phyloP scores from a whole-genome alignment of 1,139 yeast species.

The Yamadazyma atlantica region DNA sequence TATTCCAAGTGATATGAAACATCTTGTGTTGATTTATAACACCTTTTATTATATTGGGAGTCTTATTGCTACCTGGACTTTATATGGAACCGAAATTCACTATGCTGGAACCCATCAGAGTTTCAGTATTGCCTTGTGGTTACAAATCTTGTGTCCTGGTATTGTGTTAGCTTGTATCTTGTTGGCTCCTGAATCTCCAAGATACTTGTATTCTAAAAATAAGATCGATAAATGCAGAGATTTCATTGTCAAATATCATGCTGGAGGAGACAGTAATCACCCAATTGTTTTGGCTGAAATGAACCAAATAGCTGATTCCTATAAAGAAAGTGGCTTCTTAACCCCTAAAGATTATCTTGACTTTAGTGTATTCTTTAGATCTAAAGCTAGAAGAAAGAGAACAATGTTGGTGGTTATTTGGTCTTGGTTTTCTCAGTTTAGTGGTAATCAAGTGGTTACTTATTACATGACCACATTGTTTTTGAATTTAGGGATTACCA shows the following conservation, averaged over 20 bases:
- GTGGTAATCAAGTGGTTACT: constrained; percentile 20
- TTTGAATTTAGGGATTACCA: constrained; percentile 18
- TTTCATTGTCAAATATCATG: constrained; percentile 19
- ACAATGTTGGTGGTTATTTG: constrained; percentile 2
- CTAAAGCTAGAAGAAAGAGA: constrained; percentile 4
- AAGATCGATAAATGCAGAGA: constrained; percentile 33
- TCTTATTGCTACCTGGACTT: constrained; percentile 6
- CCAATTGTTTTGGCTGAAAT: constrained; percentile 17
- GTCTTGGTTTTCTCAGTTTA: constrained; percentile 5
- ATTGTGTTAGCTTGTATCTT: constrained; percentile 13
- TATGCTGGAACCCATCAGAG: constrained; percentile 5
- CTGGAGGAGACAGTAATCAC: constrained; percentile 15
- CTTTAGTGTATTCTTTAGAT: constrained; percentile 1
- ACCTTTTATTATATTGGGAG: constrained; percentile 8
- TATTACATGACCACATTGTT: constrained; percentile 22
- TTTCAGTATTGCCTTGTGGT: constrained; percentile 13
- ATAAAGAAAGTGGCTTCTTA: constrained; percentile 3
- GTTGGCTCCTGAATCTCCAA: constrained; percentile 58
- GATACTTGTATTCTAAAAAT: constrained; percentile 44
- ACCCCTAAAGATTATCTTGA: constrained; percentile 4
- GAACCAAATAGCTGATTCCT: constrained; percentile 15
- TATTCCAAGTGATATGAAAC: constrained; percentile 6
- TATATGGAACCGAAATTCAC: constrained; percentile 4
- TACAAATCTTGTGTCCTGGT: constrained; percentile 14
- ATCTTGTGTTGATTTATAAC: constrained; percentile 5